Conservation (phyloP, 495 filamentous ascomycete species). For the Darksidea phi region DNA sequence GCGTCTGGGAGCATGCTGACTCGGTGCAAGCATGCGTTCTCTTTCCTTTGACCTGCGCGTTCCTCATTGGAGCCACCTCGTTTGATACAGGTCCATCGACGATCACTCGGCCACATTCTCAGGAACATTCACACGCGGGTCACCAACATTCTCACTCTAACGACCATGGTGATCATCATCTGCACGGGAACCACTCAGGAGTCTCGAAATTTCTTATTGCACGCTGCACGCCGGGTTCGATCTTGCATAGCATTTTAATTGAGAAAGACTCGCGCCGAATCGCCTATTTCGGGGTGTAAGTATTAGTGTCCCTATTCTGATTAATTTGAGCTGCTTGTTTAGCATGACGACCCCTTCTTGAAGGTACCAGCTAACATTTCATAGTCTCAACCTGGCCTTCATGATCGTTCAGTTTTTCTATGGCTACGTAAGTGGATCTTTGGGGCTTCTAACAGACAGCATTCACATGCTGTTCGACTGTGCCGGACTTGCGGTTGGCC, state of each 20-base stretch:
- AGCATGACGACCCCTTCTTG: neutral
- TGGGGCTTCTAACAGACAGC: constrained; percentile 92
- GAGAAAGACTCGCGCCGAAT: constrained; percentile 95
- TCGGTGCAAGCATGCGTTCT: constrained; percentile 3
- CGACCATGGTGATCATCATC: constrained; percentile 46
- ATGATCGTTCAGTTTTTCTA: constrained; percentile 96
- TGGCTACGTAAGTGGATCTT: constrained; percentile 85
- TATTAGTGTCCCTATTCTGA: too few relatives aligned
- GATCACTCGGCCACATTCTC: constrained; percentile 17
- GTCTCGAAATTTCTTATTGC: constrained; percentile 66
- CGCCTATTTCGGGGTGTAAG: constrained; percentile 92
- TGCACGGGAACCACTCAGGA: constrained; percentile 52
- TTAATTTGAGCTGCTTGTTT: too few relatives aligned
- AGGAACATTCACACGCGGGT: constrained; percentile 15
- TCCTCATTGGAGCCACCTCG: constrained; percentile 34
- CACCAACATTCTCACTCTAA: constrained; percentile 35
- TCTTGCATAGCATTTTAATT: constrained; percentile 79
- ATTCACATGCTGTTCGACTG: constrained; percentile 99
- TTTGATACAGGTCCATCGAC: constrained; percentile 32
- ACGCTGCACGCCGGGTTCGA: constrained; percentile 64
- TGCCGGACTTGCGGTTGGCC: constrained; percentile 82
- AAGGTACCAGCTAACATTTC: constrained; percentile 8
- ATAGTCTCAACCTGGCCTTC: constrained; percentile 86
- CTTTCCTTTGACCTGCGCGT: constrained; percentile 11
- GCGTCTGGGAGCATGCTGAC: neutral